phyloP scores from a whole-genome alignment of 768 basidiomycete species.

The Boletus bicolor region DNA sequence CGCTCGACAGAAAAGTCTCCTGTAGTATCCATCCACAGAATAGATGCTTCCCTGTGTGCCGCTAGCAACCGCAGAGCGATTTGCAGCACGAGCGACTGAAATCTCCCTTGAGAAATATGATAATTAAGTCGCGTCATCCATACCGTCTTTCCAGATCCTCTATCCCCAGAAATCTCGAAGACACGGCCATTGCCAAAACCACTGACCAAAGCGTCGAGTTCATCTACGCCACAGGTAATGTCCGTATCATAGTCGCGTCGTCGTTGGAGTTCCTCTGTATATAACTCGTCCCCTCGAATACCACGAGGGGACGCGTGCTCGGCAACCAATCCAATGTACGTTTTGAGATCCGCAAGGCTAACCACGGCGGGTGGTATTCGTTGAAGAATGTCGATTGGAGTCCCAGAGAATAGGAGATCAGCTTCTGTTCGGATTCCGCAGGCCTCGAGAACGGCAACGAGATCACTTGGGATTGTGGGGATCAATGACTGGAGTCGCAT shows the following conservation, averaged over 20 bases:
- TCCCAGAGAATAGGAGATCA: constrained; percentile 53
- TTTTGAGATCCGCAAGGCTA: constrained; percentile 46
- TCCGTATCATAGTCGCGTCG: constrained; percentile 8
- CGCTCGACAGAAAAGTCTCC: constrained; percentile 61
- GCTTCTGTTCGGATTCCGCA: constrained; percentile 53
- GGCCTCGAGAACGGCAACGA: constrained; percentile 46
- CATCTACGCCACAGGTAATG: constrained; percentile 38
- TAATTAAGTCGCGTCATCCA: constrained; percentile 17
- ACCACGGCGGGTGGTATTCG: constrained; percentile 48
- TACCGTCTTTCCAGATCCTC: constrained; percentile 68
- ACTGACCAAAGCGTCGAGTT: constrained; percentile 51
- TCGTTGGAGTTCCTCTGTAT: constrained; percentile 16
- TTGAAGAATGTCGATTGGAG: constrained; percentile 48
- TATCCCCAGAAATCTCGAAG: constrained; percentile 68
- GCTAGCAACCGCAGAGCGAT: constrained; percentile 53
- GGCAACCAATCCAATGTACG: constrained; percentile 38
- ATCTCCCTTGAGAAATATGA: constrained; percentile 1
- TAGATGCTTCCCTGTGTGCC: constrained; percentile 34
- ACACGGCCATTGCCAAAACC: constrained; percentile 52
- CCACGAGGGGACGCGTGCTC: constrained; percentile 45
- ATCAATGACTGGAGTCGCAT: constrained; percentile 31
- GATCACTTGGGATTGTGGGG: constrained; percentile 37
- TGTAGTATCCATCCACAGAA: constrained; percentile 70
- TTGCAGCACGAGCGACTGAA: constrained; percentile 61
- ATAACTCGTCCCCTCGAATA: constrained; percentile 29